Base-by-base conservation (phyloP, 345 rosid species). In the Rhodamnia argentea region DNA sequence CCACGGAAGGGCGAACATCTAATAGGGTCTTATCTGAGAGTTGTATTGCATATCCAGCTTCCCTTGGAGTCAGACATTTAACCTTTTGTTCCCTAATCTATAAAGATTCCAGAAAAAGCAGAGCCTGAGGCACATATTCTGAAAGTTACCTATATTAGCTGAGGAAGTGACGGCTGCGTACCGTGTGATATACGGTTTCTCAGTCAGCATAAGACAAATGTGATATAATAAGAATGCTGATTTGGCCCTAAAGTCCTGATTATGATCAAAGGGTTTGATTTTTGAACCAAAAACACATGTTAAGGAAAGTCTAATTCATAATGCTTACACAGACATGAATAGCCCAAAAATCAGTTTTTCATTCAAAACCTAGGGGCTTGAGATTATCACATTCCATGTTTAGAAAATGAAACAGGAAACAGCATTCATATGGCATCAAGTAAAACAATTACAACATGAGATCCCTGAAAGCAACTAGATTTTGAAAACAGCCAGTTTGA, bases 21-120 rank as follows among this genome's bases (percentile, higher is more conserved):
- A 95, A 95, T 26, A 96, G 87, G 64, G 94, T 92, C 89, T 96
- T 96, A 86, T 91, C 90, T 22, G 98, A 94, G 59, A 96, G 95
- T 87, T 94, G 97, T 91, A 96, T 90, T 20, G 97, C 98, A 91
- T 97, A 95, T 81, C 98, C 98, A 59, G 98, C 98, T 91, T 96
- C 98, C 88, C 92, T 94, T 15, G 97, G 97, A 60, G 95, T 89
- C 84, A 97, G 94, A 88, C 93, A 87, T 90, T 97, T 97, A 57
- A 97, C 96, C 90, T 91, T 97, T 85, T 93, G 95, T 85, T 93
- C 97, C 90, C 98, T 95, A 88, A 97, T 87, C 98, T 96, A 86
- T 32, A 27, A 60, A 87, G 86, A 60, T 32, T 51, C 84, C 56
- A 83, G 70, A 84, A 84, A 82, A 74, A n/a, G 59, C 55, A 64